Evolutionary conservation across 345 rosid species (phyloP).

Genomic region (Moringa oleifera): DNA sequence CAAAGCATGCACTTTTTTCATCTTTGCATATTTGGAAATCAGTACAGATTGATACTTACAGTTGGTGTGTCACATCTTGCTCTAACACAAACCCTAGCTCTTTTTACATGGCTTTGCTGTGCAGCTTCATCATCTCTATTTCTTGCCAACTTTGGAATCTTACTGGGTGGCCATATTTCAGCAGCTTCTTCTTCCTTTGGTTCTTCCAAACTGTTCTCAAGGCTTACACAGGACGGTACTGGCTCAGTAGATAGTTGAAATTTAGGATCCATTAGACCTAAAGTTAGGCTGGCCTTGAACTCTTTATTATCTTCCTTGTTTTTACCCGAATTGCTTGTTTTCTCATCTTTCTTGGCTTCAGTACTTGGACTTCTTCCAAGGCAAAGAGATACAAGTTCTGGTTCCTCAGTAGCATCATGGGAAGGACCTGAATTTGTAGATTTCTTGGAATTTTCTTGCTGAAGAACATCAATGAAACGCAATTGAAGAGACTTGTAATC

Average conservation of each 20-base stretch:
- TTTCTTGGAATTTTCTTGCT: conserved; percentile 29
- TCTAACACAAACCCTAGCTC: conserved; percentile 90
- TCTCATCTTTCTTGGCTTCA: conserved; percentile 30
- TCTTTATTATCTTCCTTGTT: conserved; percentile 31
- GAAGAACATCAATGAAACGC: conserved; percentile 55
- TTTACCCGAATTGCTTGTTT: conserved; percentile 16
- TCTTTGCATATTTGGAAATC: not conserved
- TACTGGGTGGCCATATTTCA: conserved; percentile 50
- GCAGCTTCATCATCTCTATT: conserved; percentile 43
- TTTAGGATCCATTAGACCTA: conserved; percentile 38
- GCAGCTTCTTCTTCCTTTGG: conserved; percentile 39
- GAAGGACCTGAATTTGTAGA: conserved; percentile 16
- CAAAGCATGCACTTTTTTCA: not conserved
- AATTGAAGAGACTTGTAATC: conserved; percentile 60
- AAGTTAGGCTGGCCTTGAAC: conserved; percentile 46
- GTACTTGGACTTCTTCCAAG: conserved; percentile 58
- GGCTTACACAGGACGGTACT: conserved; percentile 24
- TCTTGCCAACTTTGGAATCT: conserved; percentile 38
- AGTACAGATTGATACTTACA: conserved; percentile 25
- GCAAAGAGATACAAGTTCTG: conserved; percentile 62
- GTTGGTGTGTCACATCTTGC: conserved; percentile 84
- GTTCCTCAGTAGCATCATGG: conserved; percentile 25
- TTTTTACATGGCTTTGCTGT: conserved; percentile 52
- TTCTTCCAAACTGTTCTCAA: conserved; percentile 30
- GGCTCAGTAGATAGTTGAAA: conserved; percentile 18